Evolutionary conservation across 805 yeast species (phyloP).

Genomic region (Metschnikowia henanensis): DNA sequence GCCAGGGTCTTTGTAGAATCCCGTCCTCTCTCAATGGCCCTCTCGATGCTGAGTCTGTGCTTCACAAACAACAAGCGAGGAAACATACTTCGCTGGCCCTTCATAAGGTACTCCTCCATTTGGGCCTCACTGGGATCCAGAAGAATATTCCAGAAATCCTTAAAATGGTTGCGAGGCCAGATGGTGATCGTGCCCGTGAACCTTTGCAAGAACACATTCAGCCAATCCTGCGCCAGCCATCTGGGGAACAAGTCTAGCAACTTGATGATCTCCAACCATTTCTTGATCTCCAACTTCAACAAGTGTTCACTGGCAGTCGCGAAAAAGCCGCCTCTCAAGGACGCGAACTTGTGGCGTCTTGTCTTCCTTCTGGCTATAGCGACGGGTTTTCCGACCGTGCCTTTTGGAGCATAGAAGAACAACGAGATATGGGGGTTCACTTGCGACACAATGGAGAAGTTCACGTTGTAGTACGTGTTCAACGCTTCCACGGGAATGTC

Average conservation of each 20-base stretch:
- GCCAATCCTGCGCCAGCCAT: slow-evolving; percentile 76
- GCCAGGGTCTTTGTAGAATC: slow-evolving; percentile 14
- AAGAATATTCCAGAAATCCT: slow-evolving; percentile 62
- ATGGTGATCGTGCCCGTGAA: slow-evolving; percentile 76
- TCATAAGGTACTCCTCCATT: slow-evolving; percentile 52
- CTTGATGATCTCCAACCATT: slow-evolving; percentile 70
- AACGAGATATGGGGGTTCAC: slow-evolving; percentile 80
- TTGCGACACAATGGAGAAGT: slow-evolving; percentile 75
- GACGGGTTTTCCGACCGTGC: slow-evolving; percentile 80
- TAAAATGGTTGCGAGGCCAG: slow-evolving; percentile 64
- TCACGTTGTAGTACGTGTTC: slow-evolving; percentile 73
- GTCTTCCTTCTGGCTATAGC: slow-evolving; percentile 49
- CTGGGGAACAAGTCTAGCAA: slow-evolving; percentile 67
- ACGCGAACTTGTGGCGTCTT: slow-evolving; percentile 31
- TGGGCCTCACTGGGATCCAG: slow-evolving; percentile 66
- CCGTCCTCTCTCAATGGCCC: slow-evolving; percentile 57
- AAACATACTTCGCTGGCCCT: slow-evolving; percentile 65
- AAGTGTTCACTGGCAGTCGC: slow-evolving; percentile 71
- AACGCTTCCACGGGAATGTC: slow-evolving; percentile 76
- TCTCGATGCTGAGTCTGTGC: slow-evolving; percentile 64
- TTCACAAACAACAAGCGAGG: slow-evolving; percentile 66
- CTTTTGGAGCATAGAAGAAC: slow-evolving; percentile 76
- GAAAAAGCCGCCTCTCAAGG: slow-evolving; percentile 73
- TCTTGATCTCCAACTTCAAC: slow-evolving; percentile 69
- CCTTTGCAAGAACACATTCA: slow-evolving; percentile 69